Base-by-base conservation (phyloP, 305 asterid genomes). In the Rubia peregrina region DNA sequence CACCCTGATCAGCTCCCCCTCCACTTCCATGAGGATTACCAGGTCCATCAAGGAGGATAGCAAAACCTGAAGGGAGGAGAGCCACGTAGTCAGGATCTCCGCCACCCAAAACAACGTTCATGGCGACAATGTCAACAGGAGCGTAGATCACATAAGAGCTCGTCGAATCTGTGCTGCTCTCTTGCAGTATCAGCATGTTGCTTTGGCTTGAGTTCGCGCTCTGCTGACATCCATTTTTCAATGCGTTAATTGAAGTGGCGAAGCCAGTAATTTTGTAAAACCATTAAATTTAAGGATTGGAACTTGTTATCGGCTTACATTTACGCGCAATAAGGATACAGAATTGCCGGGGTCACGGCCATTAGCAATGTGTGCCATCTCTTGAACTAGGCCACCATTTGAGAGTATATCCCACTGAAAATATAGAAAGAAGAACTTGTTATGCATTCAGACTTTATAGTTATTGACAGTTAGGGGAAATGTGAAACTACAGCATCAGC, bases 31-130 rank as follows among this genome's bases (percentile, higher is more conserved):
- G 74, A 22, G 1, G 36, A 42, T 56, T 76, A 17, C 44, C 67
- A 1, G 91, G 83, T 1, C 93, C 97, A 7, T 92, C 97, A 0
- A 97, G 98, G 0, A 92, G 95, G 56, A 92, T 89, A 4, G 98
- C 97, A 8, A 92, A 92, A 10, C 98, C 98, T 1, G 98, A 92
- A 3, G 98, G 98, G 21, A 92, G 77, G 12, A 92, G 93, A 46
- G 98, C 98, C 0, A 92, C 98, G 67, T 92, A 92, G 62, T 92
- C 98, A 0, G 98, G 98, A 69, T 92, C 98, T 3, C 98, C 98
- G 0, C 98, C 98, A 30, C 96, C 83, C 9, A 92, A 78, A 65
- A 92, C 97, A 0, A 89, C 93, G 73, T 90, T 90, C 98, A 93
- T 93, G 1, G 97, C 97, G 6, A 82, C 91, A 61, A 89, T 86